Conservation (phyloP, 2,329 filamentous ascomycete species). For the Podosphaera fusca region DNA sequence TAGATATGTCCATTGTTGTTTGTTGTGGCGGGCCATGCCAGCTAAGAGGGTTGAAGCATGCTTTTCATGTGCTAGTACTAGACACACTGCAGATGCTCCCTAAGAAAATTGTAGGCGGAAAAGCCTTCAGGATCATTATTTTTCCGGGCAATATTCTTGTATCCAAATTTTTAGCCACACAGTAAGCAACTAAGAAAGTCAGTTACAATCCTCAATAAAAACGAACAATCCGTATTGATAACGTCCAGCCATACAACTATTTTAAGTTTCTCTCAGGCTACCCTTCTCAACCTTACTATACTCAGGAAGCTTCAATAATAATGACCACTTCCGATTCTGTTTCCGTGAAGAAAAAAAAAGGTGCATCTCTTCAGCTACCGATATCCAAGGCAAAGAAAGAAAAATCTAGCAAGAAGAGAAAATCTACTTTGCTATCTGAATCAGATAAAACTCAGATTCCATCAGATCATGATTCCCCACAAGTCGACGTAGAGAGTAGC, state of each 20-base stretch:
- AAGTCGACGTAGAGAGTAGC: neutral
- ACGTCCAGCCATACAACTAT: neutral
- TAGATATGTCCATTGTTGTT: conserved; percentile 2
- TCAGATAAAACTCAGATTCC: neutral
- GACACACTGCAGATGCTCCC: neutral
- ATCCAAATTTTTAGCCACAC: too few species aligned
- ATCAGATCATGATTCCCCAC: neutral
- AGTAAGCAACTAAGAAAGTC: too few species aligned
- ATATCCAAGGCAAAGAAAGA: conserved; percentile 10
- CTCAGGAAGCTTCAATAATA: neutral
- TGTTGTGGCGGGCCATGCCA: neutral
- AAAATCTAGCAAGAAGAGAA: conserved; percentile 14
- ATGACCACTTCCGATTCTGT: neutral
- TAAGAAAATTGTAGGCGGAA: neutral
- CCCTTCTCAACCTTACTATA: neutral
- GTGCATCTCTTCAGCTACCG: neutral
- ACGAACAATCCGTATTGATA: neutral
- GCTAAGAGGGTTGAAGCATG: neutral
- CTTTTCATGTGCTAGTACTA: neutral
- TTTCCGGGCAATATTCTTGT: neutral
- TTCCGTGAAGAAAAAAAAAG: neutral
- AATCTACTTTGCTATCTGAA: conserved; percentile 1
- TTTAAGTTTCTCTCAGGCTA: neutral
- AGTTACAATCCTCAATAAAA: neutral
- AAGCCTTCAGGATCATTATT: neutral